These are phyloP conservation scores for Camellia japonica DNA, from an alignment of 148 eudicot species.

Conservation along the genomic window DNA sequence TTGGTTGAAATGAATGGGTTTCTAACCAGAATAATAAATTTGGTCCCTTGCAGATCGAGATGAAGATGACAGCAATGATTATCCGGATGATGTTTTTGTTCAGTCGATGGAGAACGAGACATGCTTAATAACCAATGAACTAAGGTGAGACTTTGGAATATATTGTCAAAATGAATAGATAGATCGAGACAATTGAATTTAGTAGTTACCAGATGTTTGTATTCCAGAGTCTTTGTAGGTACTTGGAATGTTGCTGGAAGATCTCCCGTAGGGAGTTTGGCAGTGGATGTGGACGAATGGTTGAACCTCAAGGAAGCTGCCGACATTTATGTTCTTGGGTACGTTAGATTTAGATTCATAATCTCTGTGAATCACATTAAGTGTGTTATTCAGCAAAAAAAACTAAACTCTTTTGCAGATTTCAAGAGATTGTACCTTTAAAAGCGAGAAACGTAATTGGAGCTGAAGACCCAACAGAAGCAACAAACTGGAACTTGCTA, in stretches of 20 bases:
- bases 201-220: background rate
- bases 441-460: conserved; percentile 46
- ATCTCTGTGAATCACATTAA: background rate
- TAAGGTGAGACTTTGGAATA: conserved; percentile 41
- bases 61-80: conserved; percentile 42
- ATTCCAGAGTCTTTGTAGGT: conserved; percentile 56
- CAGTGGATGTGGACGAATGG: conserved; percentile 64
- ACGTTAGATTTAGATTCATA: background rate
- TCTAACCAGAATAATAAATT: background rate
- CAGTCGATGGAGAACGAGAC: conserved; percentile 32
- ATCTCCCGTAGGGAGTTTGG: conserved; percentile 54
- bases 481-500: conserved; percentile 56
- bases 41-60: conserved; percentile 34
- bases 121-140: conserved; percentile 39
- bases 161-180: background rate
- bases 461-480: conserved; percentile 52
- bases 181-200: background rate
- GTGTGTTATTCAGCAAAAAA: background rate
- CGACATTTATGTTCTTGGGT: conserved; percentile 69
- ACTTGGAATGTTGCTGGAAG: conserved; percentile 76
- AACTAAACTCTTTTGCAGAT: conserved; percentile 26
- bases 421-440: conserved; percentile 69
- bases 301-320: conserved; percentile 56
- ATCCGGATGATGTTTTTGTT: conserved; percentile 27
- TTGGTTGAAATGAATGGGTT: background rate